Base-by-base conservation (phyloP, 140 eudicot genomes). In the Bidens hawaiensis region DNA sequence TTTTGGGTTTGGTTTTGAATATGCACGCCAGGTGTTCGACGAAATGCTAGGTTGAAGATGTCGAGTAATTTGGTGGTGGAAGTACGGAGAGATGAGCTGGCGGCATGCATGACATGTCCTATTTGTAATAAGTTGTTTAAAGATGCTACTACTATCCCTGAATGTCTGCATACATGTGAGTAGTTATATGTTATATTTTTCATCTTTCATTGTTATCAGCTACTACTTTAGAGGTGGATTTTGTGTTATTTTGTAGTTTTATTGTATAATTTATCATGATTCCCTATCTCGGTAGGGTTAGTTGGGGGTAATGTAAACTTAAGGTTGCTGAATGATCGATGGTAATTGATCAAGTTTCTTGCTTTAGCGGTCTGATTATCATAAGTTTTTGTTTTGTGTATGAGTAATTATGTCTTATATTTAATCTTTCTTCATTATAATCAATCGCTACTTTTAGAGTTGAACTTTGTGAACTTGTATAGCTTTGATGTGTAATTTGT, bases 81-180 rank as follows among this genome's bases (percentile, higher is more conserved):
- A 50, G 84, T 80, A 63, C 73, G 71, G 67, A 77, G 87, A 58
- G 81, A 61, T 52, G 57, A 76, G 69, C 47, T 91, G 36, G 78
- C 78, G 75, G 85, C 91, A 84, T 91, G 98, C 98, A 91, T 91
- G 94, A 87, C 83, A 43, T 91, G 98, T 76, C 94, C 91, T 30
- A 78, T 91, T 46, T 91, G 98, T 34, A 46, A 78, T 5, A 85
- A 76, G 82, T 76, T 84, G 22, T 63, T 82, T 57, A 75, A 72
- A 60, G 84, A 87, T 19, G 98, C 98, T 15, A 91, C 98, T 8
- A 91, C 98, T 61, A 87, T 91, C 28, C 86, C 87, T 24, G 94
- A 84, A 38, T 90, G 97, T 70, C 97, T 90, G 49, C 97, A 90
- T 73, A 86, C 97, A 43, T 90, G 97, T 90, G 56, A 75, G 95